phyloP scores from a whole-genome alignment of 2,329 filamentous ascomycete species.

The Trichoderma sp. region DNA sequence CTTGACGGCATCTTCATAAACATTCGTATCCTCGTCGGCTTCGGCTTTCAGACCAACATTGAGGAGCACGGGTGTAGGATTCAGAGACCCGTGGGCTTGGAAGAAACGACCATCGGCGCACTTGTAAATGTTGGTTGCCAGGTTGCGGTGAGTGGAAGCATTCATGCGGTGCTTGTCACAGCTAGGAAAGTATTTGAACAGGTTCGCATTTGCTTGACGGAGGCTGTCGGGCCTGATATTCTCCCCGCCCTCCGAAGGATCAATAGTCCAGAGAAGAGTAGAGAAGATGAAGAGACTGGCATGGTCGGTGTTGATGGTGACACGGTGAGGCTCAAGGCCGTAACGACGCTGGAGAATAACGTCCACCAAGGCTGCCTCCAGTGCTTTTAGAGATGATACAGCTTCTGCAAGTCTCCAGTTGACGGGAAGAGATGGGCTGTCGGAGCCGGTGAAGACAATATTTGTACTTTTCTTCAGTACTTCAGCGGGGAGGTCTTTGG shows the following conservation, averaged over 20 bases:
- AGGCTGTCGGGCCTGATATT: background rate
- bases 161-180: conserved; percentile 14
- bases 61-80: conserved; percentile 23
- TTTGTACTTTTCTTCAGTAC: background rate
- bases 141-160: conserved; percentile 24
- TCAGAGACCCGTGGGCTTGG: conserved; percentile 27
- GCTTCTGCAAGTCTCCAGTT: conserved; percentile 58
- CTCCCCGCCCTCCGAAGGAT: background rate
- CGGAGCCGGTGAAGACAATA: conserved; percentile 10
- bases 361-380: conserved; percentile 47
- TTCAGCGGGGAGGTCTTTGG: background rate
- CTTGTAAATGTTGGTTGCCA: conserved; percentile 27
- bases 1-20: conserved; percentile 21
- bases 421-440: conserved; percentile 42
- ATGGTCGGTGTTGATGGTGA: conserved; percentile 45
- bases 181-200: background rate
- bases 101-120: conserved; percentile 25
- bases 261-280: conserved; percentile 13
- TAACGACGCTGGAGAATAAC: conserved; percentile 48
- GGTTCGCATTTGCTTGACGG: background rate
- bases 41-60: conserved; percentile 21
- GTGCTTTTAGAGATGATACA: conserved; percentile 47
- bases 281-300: conserved; percentile 19
- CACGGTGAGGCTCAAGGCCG: conserved; percentile 35
- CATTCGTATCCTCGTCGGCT: conserved; percentile 19